phyloP scores from a whole-genome alignment of 2,329 filamentous ascomycete genomes.

The Verticillium tricorpus region DNA sequence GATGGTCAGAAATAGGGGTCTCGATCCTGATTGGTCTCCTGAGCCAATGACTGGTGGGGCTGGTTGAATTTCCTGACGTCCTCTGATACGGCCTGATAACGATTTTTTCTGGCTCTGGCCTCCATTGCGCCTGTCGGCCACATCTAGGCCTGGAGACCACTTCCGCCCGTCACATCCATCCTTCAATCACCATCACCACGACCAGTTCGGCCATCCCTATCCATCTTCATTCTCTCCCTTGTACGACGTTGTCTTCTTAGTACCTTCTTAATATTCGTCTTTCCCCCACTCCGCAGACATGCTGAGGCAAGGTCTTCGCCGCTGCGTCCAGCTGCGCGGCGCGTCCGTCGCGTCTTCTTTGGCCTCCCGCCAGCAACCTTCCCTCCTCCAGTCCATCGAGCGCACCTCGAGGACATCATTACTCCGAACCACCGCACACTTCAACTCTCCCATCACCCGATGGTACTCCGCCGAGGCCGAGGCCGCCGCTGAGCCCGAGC shows the following conservation, averaged over 20 bases:
- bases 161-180: not conserved
- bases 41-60: not conserved
- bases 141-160: not conserved
- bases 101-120: not conserved
- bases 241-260: not conserved
- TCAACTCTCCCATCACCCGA: conserved; percentile 16
- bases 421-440: conserved; percentile 4
- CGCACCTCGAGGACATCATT: conserved; percentile 7
- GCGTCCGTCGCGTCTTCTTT: conserved; percentile 9
- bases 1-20: not conserved
- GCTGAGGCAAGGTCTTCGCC: conserved; percentile 27
- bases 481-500: conserved; percentile 18
- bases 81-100: not conserved
- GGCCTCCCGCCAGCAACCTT: conserved; percentile 7
- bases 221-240: not conserved
- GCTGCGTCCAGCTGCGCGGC: conserved; percentile 32
- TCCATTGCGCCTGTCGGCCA: not conserved
- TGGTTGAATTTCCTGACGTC: not conserved
- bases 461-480: conserved; percentile 35
- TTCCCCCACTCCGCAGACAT: conserved; percentile 3
- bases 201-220: not conserved
- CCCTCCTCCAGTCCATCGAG: conserved; percentile 8
- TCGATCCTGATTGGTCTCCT: not conserved
- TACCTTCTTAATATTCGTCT: not conserved
- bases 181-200: not conserved